Evolutionary conservation across 306 rosid genomes (phyloP), one percentile per base, ranked within the genome.

Genomic region (Mucuna pruriens): DNA sequence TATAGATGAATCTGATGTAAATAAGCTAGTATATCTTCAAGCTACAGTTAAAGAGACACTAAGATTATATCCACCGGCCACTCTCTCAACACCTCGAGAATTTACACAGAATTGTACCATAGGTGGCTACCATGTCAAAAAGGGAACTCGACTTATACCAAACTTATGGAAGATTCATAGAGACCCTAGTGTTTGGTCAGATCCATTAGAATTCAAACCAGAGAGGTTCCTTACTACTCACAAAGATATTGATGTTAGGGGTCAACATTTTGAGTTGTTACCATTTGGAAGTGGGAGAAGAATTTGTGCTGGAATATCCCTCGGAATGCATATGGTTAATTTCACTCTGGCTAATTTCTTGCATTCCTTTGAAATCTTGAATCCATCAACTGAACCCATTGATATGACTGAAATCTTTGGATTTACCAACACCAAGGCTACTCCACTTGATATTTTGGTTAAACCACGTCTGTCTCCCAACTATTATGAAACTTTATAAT

Each of bases 231-330:
- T 71, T 31, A 49, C 76, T 0, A 71, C 44, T 7, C 62, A 71
- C 2, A 48, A 71, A 71, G 63, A 71, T 15, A 63, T 71, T 48
- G 76, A 71, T 48, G 45, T 71, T 7, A 71, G 42, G 36, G 74
- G 74, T 42, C 74, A 68, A 1, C 54, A 68, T 68, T 68, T 19
- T 68, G 54, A 40, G 33, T 22, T 68, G 9, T 42, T 67, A 13
- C 74, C 74, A 40, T 68, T 68, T 31, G 68, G 68, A 31, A 26
- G 68, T 15, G 42, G 42, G 15, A 62, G 42, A 62, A 29, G 42
- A 6, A 62, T 62, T 0, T 62, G 68, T 62, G 40, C 68, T 4
- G 68, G 40, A 31, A 25, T 62, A 2, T 62, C 68, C 3, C 33
- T 62, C 15, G 42, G 20, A 20, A 1, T 62, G 13, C 20, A 31